Evolutionary conservation across 768 basidiomycete genomes (phyloP), one percentile per base, ranked within the genome.

Genomic region (Coprinopsis sp.): DNA sequence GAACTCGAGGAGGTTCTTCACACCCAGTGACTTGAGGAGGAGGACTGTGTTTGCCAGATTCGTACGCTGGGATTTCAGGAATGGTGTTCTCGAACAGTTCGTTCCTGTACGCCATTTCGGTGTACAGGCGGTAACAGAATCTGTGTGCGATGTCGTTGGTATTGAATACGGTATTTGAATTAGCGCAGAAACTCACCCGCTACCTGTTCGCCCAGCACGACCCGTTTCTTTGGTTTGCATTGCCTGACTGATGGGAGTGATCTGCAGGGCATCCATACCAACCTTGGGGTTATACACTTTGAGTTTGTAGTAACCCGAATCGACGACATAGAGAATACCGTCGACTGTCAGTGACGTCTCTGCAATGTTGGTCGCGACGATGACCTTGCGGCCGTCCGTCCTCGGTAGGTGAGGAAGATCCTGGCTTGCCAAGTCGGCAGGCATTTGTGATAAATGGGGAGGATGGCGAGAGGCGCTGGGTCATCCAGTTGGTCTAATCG

Each of bases 371-470:
- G 95, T 99, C 1, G 96, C 96, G 1, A 98, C 94, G 52, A 99
- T 93, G 46, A 95, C 92, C 67, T 99, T 99, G 44, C 96, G 73
- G n/a, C 37, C 96, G 76, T 2, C 96, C 96, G 64, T 99, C 96
- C 19, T 79, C 72, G 0, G 96, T 98, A 6, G 95, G 82, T 48
- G 93, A 87, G n/a, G 57, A 98, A 98, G 51, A 99, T 99, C 64
- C 92, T 95, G 19, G 96, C 95, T 62, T 99, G 96, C 29, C n/a
- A 99, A 69, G 69, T 98, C 96, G 5, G 96, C 96, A 8, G 96
- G 96, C 96, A 98, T 98, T 62, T 97, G 95, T 3, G 96, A 98
- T 99, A 98, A 52, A 98, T 99, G 5, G 96, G 96, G 24, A 99
- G 71, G n/a, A 98, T 83, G 1, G 93, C 84, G 21, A 98, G 69